Evolutionary conservation across 306 rosid species (phyloP).

Genomic region (Hippophae rhamnoides): DNA sequence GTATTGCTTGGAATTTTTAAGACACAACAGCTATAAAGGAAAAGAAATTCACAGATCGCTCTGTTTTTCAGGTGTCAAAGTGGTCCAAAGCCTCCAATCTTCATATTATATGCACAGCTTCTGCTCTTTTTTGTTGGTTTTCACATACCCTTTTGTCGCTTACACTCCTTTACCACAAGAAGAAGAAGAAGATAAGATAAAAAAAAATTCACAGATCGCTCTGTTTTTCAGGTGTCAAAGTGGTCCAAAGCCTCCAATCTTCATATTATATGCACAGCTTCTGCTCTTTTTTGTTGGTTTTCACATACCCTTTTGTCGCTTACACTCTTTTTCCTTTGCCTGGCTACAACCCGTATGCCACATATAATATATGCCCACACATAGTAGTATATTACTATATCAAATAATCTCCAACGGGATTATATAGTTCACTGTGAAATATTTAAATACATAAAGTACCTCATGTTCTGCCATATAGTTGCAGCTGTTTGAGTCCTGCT

Average conservation of each 20-base stretch:
- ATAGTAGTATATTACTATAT: neutral
- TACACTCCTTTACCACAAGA: neutral
- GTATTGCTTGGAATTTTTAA: no score
- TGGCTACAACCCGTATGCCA: conserved; percentile 39
- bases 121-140: neutral
- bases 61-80: no score
- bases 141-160: neutral
- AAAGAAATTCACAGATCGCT: no score
- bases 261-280: neutral
- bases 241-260: no score
- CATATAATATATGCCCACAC: neutral
- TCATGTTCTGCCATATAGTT: neutral
- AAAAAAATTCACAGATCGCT: no score
- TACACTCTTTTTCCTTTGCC: conserved; percentile 16
- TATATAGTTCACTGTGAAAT: no score
- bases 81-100: no score
- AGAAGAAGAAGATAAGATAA: no score
- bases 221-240: no score
- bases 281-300: neutral
- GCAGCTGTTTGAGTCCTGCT: no score
- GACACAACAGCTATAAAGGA: no score
- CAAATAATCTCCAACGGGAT: no score
- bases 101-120: neutral
- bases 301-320: neutral
- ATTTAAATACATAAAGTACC: neutral